Percentiles rank a stretch among this genome's conserved stretches.
These are phyloP conservation scores for Suillus brevipes DNA, from an alignment of 768 basidiomycete genomes.

Conservation along the genomic window DNA sequence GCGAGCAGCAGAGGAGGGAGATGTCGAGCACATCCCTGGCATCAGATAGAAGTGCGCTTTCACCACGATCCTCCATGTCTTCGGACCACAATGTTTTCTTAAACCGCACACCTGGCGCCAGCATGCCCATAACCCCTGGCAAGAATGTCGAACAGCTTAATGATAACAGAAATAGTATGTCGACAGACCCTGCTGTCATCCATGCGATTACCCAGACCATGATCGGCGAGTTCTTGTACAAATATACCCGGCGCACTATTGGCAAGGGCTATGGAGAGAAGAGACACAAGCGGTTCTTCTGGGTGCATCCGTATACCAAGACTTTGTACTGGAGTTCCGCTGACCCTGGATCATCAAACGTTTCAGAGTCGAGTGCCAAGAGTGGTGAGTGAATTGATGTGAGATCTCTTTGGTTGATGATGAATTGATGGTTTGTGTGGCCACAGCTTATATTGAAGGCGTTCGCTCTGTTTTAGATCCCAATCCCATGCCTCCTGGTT, in stretches of 20 bases:
- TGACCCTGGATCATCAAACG: slow-evolving; percentile 87
- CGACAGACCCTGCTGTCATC: slow-evolving; percentile 88
- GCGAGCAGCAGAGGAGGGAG: slow-evolving; percentile 55
- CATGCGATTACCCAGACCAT: slow-evolving; percentile 99
- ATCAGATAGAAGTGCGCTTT: slow-evolving; percentile 66
- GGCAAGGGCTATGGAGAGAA: slow-evolving; percentile 90
- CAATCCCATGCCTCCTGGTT: slow-evolving; percentile 93
- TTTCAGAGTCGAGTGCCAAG: slow-evolving; percentile 92
- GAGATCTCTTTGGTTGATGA: slow-evolving; percentile 8
- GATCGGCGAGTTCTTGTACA: slow-evolving; percentile 99
- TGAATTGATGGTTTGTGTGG: slow-evolving; percentile 9
- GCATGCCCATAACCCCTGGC: slow-evolving; percentile 45
- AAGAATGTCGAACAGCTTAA: slow-evolving; percentile 29
- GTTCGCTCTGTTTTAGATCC: slow-evolving; percentile 92
- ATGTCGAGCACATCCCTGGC: slow-evolving; percentile 69
- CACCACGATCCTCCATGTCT: slow-evolving; percentile 80
- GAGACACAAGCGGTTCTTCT: slow-evolving; percentile 95
- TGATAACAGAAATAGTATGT: slow-evolving; percentile 33
- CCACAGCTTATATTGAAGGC: slow-evolving; percentile 85
- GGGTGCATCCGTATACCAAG: slow-evolving; percentile 99
- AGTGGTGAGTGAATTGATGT: slow-evolving; percentile 68
- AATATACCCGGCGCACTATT: slow-evolving; percentile 88
- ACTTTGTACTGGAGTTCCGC: slow-evolving; percentile 96
- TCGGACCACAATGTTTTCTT: slow-evolving; percentile 65
- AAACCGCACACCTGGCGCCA: slow-evolving; percentile 37